Evolutionary conservation across 805 yeast species (phyloP).

Genomic region (Pichia occidentalis): DNA sequence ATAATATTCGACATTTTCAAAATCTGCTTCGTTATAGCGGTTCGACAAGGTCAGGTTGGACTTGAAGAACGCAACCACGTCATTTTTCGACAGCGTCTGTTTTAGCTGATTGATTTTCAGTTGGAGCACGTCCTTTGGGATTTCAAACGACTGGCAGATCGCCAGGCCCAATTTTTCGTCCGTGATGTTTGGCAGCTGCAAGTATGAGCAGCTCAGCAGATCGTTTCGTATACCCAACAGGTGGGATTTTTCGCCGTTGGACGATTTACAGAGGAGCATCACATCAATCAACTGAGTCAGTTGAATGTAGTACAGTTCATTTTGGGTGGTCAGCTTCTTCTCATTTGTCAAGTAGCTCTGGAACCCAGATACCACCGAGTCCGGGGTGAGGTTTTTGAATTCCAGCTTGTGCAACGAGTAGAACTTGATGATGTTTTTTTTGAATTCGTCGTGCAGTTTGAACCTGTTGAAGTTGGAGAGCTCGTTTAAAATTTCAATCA

Average conservation of each 20-base stretch:
- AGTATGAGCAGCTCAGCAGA: constrained; percentile 10
- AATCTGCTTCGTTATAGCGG: constrained; percentile 12
- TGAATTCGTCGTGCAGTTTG: constrained; percentile 15
- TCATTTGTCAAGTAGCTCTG: constrained; percentile 3
- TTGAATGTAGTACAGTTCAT: constrained; percentile 10
- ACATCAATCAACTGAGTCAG: constrained; percentile 18
- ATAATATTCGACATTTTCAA: constrained; percentile 13
- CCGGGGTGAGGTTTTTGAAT: constrained; percentile 16
- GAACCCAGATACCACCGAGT: neutral
- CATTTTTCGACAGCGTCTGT: constrained; percentile 2
- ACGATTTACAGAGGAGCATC: constrained; percentile 14
- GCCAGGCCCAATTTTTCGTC: constrained; percentile 11
- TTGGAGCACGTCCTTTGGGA: constrained; percentile 5
- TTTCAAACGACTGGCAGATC: constrained; percentile 11
- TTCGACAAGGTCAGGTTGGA: constrained; percentile 5
- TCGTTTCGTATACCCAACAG: constrained; percentile 9
- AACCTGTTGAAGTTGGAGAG: constrained; percentile 15
- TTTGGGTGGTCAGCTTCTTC: neutral
- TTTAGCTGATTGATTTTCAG: constrained; percentile 6
- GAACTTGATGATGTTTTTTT: constrained; percentile 13
- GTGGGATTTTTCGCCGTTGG: constrained; percentile 5
- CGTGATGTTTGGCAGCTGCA: constrained; percentile 16
- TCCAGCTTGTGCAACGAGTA: constrained; percentile 14
- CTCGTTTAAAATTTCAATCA: constrained; percentile 15
- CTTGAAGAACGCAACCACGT: constrained; percentile 8